These are phyloP conservation scores for Zopfia rhizophila DNA, from an alignment of 2,329 filamentous ascomycete species.

Conservation along the genomic window DNA sequence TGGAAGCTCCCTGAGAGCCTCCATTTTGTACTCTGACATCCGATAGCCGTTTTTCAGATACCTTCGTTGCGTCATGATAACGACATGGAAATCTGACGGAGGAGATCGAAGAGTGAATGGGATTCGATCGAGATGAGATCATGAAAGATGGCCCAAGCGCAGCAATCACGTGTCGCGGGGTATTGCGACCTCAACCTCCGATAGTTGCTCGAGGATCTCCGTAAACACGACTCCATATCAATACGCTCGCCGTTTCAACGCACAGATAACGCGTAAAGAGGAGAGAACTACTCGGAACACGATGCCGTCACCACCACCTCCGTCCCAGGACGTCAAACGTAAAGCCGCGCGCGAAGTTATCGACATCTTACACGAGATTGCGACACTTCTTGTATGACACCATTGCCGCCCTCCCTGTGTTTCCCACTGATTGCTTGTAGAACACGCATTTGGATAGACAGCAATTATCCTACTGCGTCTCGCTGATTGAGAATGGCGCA, in stretches of 20 bases:
- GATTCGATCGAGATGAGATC: conserved; percentile 2
- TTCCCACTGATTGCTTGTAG: conserved; percentile 58
- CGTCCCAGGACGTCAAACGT: conserved; percentile 65
- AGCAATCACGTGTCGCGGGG: conserved; percentile 2
- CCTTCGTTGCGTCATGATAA: conserved; percentile 11
- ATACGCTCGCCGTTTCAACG: no score
- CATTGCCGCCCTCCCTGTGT: conserved; percentile 1
- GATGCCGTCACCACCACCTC: conserved; percentile 6
- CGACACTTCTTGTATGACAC: conserved; percentile 81
- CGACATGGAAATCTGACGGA: neutral
- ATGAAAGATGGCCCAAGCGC: neutral
- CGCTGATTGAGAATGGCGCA: conserved; percentile 95
- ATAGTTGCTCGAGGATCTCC: neutral
- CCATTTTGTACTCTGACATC: conserved; percentile 18
- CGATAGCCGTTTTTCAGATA: neutral
- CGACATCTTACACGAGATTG: conserved; percentile 84
- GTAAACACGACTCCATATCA: no score
- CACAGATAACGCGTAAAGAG: no score
- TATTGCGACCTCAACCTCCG: neutral
- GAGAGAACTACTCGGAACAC: no score
- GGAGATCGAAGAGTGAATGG: neutral
- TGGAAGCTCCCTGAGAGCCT: conserved; percentile 2
- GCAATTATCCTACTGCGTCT: conserved; percentile 93
- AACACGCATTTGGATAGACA: conserved; percentile 93
- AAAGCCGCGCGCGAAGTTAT: conserved; percentile 83